phyloP scores from a whole-genome alignment of 2,329 filamentous ascomycete species.

The Colletotrichum sp. region DNA sequence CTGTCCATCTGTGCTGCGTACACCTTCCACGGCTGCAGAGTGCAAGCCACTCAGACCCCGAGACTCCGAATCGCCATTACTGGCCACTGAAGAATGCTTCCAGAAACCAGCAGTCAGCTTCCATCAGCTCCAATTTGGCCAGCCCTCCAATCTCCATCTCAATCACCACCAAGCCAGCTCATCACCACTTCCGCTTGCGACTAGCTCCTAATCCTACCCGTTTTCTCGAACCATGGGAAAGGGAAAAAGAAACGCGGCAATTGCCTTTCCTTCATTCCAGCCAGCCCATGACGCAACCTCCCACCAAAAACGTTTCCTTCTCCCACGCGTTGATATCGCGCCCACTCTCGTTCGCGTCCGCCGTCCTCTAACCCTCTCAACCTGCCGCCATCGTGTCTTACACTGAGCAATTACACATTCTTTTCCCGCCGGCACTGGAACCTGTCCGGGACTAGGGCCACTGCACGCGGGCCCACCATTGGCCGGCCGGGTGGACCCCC shows the following conservation, averaged over 20 bases:
- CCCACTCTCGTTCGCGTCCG: neutral
- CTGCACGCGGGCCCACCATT: neutral
- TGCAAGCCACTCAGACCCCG: neutral
- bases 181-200: neutral
- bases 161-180: neutral
- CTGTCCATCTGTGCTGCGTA: too few species aligned
- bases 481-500: neutral
- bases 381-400: neutral
- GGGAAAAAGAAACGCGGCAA: neutral
- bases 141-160: neutral
- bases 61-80: neutral
- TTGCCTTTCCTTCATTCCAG: neutral
- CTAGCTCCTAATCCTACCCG: neutral
- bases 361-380: neutral
- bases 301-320: neutral
- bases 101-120: neutral
- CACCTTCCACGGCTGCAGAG: neutral
- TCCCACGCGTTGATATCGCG: neutral
- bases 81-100: neutral
- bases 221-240: neutral
- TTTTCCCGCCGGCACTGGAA: neutral
- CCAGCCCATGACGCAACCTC: neutral
- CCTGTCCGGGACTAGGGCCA: neutral
- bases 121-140: neutral
- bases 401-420: slow-evolving; percentile 16